A percentile compares a stretch with the other conserved stretches of the same genome.
phyloP scores from a whole-genome alignment of 257 asterid genomes.

The Solanum sparsipilum region DNA sequence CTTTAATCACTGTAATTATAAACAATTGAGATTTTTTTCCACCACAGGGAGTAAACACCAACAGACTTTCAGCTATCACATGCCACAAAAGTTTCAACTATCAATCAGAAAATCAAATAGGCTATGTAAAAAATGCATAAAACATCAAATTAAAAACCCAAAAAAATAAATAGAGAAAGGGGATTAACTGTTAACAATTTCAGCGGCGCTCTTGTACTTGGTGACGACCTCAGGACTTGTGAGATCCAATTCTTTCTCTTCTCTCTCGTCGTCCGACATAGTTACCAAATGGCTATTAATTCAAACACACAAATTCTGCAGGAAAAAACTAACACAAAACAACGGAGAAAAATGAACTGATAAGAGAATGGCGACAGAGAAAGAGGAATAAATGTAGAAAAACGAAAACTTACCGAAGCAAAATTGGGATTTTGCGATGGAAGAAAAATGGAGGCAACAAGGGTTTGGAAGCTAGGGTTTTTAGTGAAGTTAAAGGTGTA shows the following conservation, averaged over 20 bases:
- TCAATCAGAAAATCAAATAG: background rate
- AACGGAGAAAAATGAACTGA: background rate
- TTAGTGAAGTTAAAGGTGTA: background rate
- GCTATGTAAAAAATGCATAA: background rate
- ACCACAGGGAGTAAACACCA: background rate
- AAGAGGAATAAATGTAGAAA: background rate
- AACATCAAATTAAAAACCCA: background rate
- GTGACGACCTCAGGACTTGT: conserved; percentile 82
- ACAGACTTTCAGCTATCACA: background rate
- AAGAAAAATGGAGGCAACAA: background rate
- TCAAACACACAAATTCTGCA: background rate
- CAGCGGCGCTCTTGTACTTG: conserved; percentile 87
- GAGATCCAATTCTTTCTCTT: conserved; percentile 92
- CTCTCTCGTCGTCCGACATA: conserved; percentile 93
- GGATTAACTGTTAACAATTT: conserved; percentile 65
- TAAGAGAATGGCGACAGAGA: background rate
- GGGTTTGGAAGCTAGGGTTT: conserved; percentile 30
- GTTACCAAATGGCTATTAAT: conserved; percentile 4
- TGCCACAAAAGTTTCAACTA: background rate
- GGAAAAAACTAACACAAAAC: background rate
- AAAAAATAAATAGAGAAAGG: background rate
- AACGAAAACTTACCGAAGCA: background rate
- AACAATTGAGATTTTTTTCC: background rate
- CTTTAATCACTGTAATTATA: background rate
- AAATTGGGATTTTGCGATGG: background rate